phyloP scores from a whole-genome alignment of 179 eudicot genomes.

The Corrigiola litoralis region DNA sequence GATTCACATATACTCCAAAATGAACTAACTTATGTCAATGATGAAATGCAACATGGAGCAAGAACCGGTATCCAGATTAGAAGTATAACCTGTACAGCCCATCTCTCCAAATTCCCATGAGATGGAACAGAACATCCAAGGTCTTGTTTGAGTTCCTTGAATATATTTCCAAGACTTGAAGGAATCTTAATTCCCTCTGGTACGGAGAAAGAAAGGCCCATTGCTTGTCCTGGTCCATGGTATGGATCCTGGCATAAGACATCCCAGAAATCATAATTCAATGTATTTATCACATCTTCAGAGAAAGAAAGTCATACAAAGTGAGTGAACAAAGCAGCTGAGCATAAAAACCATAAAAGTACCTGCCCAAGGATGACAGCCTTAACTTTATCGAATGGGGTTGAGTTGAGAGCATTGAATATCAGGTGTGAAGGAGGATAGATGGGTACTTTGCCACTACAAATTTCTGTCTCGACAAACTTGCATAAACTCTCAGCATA shows the following conservation, averaged over 20 bases:
- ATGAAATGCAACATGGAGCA: neutral
- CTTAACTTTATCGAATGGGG: conserved; percentile 75
- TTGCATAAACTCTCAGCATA: conserved; percentile 56
- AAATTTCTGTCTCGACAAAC: conserved; percentile 62
- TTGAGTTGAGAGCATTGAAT: conserved; percentile 88
- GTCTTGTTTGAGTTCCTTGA: conserved; percentile 84
- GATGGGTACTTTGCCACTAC: conserved; percentile 46
- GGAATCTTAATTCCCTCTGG: conserved; percentile 82
- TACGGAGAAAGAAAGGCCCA: conserved; percentile 94
- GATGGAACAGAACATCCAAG: conserved; percentile 72
- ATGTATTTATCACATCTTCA: conserved; percentile 8
- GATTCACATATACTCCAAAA: neutral
- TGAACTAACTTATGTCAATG: neutral
- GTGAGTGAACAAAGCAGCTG: neutral
- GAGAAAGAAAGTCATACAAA: neutral
- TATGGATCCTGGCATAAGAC: conserved; percentile 67
- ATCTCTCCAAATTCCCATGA: conserved; percentile 83
- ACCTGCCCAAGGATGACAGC: conserved; percentile 97
- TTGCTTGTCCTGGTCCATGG: conserved; percentile 96
- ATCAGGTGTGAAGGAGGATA: conserved; percentile 85
- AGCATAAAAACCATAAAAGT: neutral
- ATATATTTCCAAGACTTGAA: conserved; percentile 79
- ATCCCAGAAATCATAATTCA: neutral
- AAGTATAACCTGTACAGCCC: conserved; percentile 82
- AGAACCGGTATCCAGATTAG: neutral